Evolutionary conservation across 140 eudicot genomes (phyloP).

Genomic region (Ambrosia hybrid): DNA sequence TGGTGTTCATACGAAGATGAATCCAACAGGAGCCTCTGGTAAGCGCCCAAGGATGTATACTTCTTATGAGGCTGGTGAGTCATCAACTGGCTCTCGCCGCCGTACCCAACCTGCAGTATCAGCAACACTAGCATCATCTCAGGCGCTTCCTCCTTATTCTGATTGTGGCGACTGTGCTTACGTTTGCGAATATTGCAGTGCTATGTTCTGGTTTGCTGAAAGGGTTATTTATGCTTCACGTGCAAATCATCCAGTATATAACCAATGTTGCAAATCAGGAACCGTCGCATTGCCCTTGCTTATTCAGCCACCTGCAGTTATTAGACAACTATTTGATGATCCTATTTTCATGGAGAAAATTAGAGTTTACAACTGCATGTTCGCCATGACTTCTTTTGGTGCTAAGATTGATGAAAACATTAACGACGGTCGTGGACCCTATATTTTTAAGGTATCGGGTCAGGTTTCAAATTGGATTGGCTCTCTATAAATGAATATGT

Average conservation of each 20-base stretch:
- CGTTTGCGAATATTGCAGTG: background rate
- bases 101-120: too few species aligned
- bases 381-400: slow-evolving; percentile 5
- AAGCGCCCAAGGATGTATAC: too few species aligned
- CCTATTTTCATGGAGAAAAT: background rate
- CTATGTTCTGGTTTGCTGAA: background rate
- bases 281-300: background rate
- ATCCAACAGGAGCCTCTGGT: too few species aligned
- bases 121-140: too few species aligned
- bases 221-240: background rate
- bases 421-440: background rate
- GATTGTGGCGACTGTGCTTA: too few species aligned
- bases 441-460: background rate
- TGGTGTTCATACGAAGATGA: too few species aligned
- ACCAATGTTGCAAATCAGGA: too few species aligned
- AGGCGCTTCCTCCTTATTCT: too few species aligned
- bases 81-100: too few species aligned
- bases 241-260: background rate
- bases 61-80: too few species aligned
- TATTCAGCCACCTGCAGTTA: background rate
- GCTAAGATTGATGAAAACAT: background rate
- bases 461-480: background rate
- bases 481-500: background rate
- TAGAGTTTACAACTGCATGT: background rate
- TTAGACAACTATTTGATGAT: background rate